Conservation (phyloP, 768 basidiomycete genomes). For the Russula foetens region DNA sequence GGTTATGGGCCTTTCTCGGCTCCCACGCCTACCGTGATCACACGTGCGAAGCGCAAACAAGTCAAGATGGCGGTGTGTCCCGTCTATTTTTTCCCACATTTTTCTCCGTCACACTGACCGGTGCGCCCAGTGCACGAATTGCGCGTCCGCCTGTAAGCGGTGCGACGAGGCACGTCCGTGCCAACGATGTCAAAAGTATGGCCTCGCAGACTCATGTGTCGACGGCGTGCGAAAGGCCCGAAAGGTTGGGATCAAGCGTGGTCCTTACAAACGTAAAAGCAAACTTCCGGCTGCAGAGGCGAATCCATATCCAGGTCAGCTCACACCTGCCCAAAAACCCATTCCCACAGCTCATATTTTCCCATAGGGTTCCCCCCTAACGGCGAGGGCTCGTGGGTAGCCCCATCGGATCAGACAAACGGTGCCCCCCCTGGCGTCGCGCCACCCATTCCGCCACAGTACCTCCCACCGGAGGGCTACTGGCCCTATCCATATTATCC, state of each 20-base stretch:
- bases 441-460: slow-evolving; percentile 26
- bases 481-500: slow-evolving; percentile 39
- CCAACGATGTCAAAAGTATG: slow-evolving; percentile 56
- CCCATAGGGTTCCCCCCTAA: slow-evolving; percentile 18
- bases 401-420: slow-evolving; percentile 19
- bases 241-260: slow-evolving; percentile 51
- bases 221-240: slow-evolving; percentile 60
- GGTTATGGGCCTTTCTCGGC: slow-evolving; percentile 22
- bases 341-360: slow-evolving; percentile 1
- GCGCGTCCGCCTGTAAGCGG: slow-evolving; percentile 48
- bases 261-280: slow-evolving; percentile 48
- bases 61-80: slow-evolving; percentile 50
- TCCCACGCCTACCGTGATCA: slow-evolving; percentile 23
- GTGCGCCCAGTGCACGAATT: slow-evolving; percentile 42
- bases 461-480: slow-evolving; percentile 34
- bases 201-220: slow-evolving; percentile 44
- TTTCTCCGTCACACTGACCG: slow-evolving; percentile 2
- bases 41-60: slow-evolving; percentile 42
- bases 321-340: not conserved
- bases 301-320: slow-evolving; percentile 22
- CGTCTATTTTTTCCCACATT: not conserved
- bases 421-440: slow-evolving; percentile 20
- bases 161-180: slow-evolving; percentile 55
- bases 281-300: slow-evolving; percentile 25
- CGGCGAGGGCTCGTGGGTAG: slow-evolving; percentile 30